Conservation (phyloP, 805 yeast genomes). For the Yueomyces sp. region DNA sequence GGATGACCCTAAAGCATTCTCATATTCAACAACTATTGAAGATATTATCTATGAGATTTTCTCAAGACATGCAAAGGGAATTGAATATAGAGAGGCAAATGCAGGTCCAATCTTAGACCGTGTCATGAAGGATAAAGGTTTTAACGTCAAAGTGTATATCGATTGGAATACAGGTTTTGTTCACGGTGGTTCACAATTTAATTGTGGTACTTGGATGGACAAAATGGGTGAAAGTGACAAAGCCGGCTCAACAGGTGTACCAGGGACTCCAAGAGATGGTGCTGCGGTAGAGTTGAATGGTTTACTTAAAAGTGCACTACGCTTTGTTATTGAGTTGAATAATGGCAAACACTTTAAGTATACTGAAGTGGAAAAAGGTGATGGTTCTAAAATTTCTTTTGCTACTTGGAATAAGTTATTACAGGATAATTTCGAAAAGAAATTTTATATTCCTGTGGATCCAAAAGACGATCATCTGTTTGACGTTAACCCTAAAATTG, state of each 20-base stretch:
- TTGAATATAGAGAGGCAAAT: slow-evolving; percentile 83
- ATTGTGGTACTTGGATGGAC: slow-evolving; percentile 99
- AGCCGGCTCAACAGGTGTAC: slow-evolving; percentile 81
- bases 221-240: slow-evolving; percentile 90
- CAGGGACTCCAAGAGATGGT: slow-evolving; percentile 97
- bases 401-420: slow-evolving; percentile 61
- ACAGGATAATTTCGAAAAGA: slow-evolving; percentile 62
- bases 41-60: slow-evolving; percentile 77
- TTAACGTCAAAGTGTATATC: slow-evolving; percentile 64
- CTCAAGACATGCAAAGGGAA: slow-evolving; percentile 80
- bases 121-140: slow-evolving; percentile 88
- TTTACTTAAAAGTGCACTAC: slow-evolving; percentile 63
- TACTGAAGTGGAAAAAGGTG: slow-evolving; percentile 41
- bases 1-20: slow-evolving; percentile 65
- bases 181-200: slow-evolving; percentile 82
- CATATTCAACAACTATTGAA: slow-evolving; percentile 51
- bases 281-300: slow-evolving; percentile 92
- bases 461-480: slow-evolving; percentile 46
- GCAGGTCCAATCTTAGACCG: slow-evolving; percentile 83
- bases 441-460: slow-evolving; percentile 62
- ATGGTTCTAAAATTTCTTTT: slow-evolving; percentile 45
- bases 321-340: slow-evolving; percentile 60
- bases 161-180: slow-evolving; percentile 86
- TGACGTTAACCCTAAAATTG: slow-evolving; percentile 47
- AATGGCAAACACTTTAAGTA: slow-evolving; percentile 42